Conservation (phyloP, 2,329 filamentous ascomycete species). For the Trichoderma oligosporum region DNA sequence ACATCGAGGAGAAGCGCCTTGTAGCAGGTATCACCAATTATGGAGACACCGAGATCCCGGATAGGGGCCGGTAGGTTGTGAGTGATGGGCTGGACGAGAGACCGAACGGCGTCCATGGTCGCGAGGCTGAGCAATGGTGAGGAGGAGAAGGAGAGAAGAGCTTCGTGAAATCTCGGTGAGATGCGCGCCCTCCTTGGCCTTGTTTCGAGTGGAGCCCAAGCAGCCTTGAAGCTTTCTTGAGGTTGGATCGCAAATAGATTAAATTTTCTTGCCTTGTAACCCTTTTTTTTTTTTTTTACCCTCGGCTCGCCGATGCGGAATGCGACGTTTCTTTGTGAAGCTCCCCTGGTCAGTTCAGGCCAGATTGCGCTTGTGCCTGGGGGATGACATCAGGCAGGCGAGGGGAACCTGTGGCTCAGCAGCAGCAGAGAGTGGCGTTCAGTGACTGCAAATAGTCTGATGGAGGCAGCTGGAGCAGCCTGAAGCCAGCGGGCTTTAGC, state of each 20-base stretch:
- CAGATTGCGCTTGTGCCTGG: conserved; percentile 20
- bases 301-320: not conserved
- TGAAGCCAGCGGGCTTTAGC: conserved; percentile 6
- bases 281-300: not conserved
- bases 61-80: conserved; percentile 70
- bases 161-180: not conserved
- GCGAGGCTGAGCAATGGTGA: conserved; percentile 2
- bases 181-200: not conserved
- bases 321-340: conserved; percentile 4
- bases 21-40: conserved; percentile 85
- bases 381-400: conserved; percentile 15
- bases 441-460: not conserved
- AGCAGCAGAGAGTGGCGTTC: not conserved
- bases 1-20: conserved; percentile 79
- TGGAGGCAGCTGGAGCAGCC: conserved; percentile 7
- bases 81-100: conserved; percentile 64
- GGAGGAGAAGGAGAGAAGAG: not conserved
- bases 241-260: not conserved
- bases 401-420: conserved; percentile 1
- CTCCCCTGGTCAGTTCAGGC: conserved; percentile 18
- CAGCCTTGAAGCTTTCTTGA: not conserved
- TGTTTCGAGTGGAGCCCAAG: not conserved
- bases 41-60: conserved; percentile 68
- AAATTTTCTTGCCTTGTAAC: not conserved
- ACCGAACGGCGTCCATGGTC: conserved; percentile 59